Conservation (phyloP, 441 rosid species). For the Hura crepitans region DNA sequence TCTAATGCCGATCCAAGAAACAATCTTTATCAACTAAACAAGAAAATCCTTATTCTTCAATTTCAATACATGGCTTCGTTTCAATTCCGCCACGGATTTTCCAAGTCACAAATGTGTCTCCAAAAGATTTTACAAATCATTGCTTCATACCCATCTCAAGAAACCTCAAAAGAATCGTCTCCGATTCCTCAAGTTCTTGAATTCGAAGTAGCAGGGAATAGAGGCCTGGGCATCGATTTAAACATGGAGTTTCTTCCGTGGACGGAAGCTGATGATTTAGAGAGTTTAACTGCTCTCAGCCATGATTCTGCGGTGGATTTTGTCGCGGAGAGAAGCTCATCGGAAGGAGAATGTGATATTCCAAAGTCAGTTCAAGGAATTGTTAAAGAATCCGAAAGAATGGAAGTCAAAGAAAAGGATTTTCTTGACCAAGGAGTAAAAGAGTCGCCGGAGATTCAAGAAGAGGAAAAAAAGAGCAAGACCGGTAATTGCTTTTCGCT, state of each 20-base stretch:
- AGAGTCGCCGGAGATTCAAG: neutral
- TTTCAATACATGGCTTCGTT: conserved; percentile 3
- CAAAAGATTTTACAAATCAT: conserved; percentile 20
- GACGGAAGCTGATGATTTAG: conserved; percentile 9
- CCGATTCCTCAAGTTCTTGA: conserved; percentile 1
- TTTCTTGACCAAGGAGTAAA: neutral
- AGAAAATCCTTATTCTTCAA: neutral
- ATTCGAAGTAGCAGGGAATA: neutral
- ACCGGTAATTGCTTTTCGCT: neutral
- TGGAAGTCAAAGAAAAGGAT: neutral
- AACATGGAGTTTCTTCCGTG: conserved; percentile 13
- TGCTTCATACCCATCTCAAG: conserved; percentile 18
- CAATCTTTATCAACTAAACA: neutral
- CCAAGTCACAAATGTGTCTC: conserved; percentile 23
- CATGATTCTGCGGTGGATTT: neutral
- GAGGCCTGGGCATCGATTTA: conserved; percentile 15
- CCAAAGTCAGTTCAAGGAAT: neutral
- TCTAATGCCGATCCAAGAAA: neutral
- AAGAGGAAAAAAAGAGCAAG: neutral
- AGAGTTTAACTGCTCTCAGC: neutral
- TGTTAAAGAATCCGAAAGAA: neutral
- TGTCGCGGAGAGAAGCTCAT: neutral
- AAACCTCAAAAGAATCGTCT: conserved; percentile 9
- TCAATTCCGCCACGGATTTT: conserved; percentile 15
- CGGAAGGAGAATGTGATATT: conserved; percentile 16